Conservation (phyloP, 768 basidiomycete genomes). For the Cystofilobasidium ferigula region DNA sequence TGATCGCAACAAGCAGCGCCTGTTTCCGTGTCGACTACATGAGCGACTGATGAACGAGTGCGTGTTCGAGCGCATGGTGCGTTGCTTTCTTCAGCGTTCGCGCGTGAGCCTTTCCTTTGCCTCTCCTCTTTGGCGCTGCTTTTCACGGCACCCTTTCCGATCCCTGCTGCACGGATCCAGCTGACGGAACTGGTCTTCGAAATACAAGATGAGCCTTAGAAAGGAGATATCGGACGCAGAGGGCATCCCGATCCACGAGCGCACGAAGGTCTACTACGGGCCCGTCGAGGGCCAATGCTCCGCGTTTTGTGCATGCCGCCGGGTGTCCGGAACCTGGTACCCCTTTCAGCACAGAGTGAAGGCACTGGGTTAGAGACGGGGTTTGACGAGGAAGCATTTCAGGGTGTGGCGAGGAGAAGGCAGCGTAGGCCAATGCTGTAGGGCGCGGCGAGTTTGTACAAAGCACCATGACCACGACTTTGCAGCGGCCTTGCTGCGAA, state of each 20-base stretch:
- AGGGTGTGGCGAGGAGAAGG: no score
- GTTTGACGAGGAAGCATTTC: no score
- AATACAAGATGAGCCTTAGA: slow-evolving; percentile 8
- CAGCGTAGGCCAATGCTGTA: no score
- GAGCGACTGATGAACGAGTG: slow-evolving; percentile 83
- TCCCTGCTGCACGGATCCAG: neutral
- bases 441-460: no score
- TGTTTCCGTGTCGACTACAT: slow-evolving; percentile 73
- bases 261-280: slow-evolving; percentile 1
- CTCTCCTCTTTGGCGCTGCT: neutral
- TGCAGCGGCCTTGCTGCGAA: no score
- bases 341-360: no score
- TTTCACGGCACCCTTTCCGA: neutral
- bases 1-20: slow-evolving; percentile 90
- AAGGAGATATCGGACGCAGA: slow-evolving; percentile 6
- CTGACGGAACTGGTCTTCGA: neutral
- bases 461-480: no score
- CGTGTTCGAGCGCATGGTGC: slow-evolving; percentile 88
- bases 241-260: slow-evolving; percentile 9
- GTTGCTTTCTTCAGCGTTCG: slow-evolving; percentile 36
- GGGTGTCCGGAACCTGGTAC: no score
- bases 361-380: no score
- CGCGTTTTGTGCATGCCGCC: no score
- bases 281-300: neutral
- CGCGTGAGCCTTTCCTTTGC: neutral